Percentiles rank a stretch among this genome's conserved stretches.
Evolutionary conservation across 306 rosid genomes (phyloP).

Genomic region (Dalbergia oliveri): DNA sequence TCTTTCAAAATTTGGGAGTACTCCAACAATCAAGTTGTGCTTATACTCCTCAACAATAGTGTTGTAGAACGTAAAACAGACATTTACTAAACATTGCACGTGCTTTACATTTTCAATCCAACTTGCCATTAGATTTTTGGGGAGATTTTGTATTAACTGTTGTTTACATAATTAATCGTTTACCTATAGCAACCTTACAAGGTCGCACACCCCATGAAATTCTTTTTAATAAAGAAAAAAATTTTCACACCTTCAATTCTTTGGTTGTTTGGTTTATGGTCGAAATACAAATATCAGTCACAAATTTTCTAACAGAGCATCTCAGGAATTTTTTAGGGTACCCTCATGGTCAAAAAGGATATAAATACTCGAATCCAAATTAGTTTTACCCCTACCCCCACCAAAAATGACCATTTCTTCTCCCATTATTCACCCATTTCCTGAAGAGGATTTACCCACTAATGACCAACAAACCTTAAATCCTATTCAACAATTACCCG

Average conservation of each 20-base stretch:
- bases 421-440: neutral
- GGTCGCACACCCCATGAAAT: neutral
- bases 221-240: constrained; percentile 1
- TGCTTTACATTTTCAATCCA: constrained; percentile 7
- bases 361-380: neutral
- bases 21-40: neutral
- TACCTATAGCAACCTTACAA: neutral
- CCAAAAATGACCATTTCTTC: no score
- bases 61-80: neutral
- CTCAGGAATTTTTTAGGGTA: neutral
- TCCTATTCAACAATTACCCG: neutral
- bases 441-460: neutral
- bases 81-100: neutral
- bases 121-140: constrained; percentile 3
- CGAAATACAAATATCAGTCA: neutral
- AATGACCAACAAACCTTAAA: neutral
- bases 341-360: neutral
- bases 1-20: neutral
- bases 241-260: neutral
- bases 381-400: neutral
- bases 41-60: constrained; percentile 2
- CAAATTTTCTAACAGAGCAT: neutral
- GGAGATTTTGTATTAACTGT: neutral
- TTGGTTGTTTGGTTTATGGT: constrained; percentile 5
- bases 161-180: neutral